A percentile compares a stretch with the other conserved stretches of the same genome.
Evolutionary conservation across 2,329 filamentous ascomycete species (phyloP).

Genomic region (Didymella lethalis): DNA sequence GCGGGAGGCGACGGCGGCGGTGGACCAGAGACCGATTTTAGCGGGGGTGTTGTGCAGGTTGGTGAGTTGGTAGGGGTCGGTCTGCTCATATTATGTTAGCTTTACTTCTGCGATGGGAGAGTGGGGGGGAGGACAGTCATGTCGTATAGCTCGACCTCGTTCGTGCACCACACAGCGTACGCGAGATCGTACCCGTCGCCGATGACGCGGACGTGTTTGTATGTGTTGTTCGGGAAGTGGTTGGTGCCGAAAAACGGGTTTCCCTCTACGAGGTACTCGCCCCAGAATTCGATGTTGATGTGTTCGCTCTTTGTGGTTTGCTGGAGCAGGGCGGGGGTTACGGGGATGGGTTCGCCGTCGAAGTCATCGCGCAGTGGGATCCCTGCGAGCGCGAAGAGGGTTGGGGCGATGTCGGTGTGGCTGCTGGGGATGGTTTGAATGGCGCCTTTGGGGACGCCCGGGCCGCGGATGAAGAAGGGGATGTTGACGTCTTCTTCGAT

Average conservation of each 20-base stretch:
- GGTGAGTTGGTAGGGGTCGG: slow-evolving; percentile 42
- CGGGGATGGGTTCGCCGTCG: slow-evolving; percentile 50
- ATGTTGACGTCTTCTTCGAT: slow-evolving; percentile 55
- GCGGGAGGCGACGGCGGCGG: slow-evolving; percentile 23
- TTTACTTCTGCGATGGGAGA: too few relatives aligned
- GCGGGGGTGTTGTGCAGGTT: slow-evolving; percentile 44
- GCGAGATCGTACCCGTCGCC: slow-evolving; percentile 66
- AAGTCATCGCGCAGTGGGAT: slow-evolving; percentile 45
- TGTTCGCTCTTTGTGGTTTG: slow-evolving; percentile 43
- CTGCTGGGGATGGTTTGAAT: slow-evolving; percentile 38
- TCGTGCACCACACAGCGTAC: slow-evolving; percentile 74
- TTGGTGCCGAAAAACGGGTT: slow-evolving; percentile 21
- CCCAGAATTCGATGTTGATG: slow-evolving; percentile 55
- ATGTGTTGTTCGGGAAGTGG: slow-evolving; percentile 60
- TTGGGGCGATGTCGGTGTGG: slow-evolving; percentile 54
- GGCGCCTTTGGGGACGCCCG: slow-evolving; percentile 41
- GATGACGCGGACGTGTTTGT: slow-evolving; percentile 66
- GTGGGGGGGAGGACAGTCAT: slow-evolving; percentile 55
- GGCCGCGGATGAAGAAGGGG: slow-evolving; percentile 53
- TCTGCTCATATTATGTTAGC: slow-evolving; percentile 16
- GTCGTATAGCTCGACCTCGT: slow-evolving; percentile 73
- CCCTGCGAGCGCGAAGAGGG: slow-evolving; percentile 47
- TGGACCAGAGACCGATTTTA: slow-evolving; percentile 19
- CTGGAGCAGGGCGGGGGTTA: slow-evolving; percentile 26
- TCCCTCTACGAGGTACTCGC: slow-evolving; percentile 40